Evolutionary conservation across 2,329 filamentous ascomycete species (phyloP), one percentile per base, ranked within the genome.

Genomic region (Pyrenochaeta sp.): DNA sequence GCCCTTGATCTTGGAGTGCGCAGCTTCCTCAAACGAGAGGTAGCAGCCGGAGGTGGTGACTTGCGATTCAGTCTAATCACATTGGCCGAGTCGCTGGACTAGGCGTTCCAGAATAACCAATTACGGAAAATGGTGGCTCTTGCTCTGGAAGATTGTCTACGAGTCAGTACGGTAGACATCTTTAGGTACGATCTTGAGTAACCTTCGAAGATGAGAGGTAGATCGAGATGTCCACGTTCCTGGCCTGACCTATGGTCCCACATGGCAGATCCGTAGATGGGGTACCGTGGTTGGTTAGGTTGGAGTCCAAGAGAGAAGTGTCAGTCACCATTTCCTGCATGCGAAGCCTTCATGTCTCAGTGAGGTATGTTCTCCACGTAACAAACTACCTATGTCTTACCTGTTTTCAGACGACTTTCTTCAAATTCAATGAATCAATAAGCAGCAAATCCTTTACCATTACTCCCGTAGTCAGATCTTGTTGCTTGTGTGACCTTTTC

Each of bases 1-100:
- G 93, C 91, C 8, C 78, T 97, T 69, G 83, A 88, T 32, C 77
- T 92, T 70, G 93, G 93, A 2, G 84, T 89, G 1, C 79, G 84
- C 64, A 81, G 80, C 52, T 89, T 90, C 59, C 77, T 90, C 72
- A 84, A 83, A 74, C 80, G 83, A 27, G 87, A 89, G 72, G 77
- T 80, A 51, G 80, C 82, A 58, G 81, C 80, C 19, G 81, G 81
- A 48, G 85, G 82, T 4, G 86, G 85, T 12, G 85, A 88, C 74
- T 69, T 88, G 76, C 80, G 87, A 62, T 90, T 90, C 75, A 89
- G 87, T 76, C 72, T 89, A 54, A 84, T 89, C 53, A 86, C 84
- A 56, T 71, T 90, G 65, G 85, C 85, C 40, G 83, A 85, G 63
- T 88, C 74, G 82, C 85, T 74, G 84, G 77, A 85, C 43, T 76